Percentiles rank a stretch among this genome's conserved stretches.
phyloP scores from a whole-genome alignment of 1,284 basidiomycete species.

The Fistulinella cinereoalba region DNA sequence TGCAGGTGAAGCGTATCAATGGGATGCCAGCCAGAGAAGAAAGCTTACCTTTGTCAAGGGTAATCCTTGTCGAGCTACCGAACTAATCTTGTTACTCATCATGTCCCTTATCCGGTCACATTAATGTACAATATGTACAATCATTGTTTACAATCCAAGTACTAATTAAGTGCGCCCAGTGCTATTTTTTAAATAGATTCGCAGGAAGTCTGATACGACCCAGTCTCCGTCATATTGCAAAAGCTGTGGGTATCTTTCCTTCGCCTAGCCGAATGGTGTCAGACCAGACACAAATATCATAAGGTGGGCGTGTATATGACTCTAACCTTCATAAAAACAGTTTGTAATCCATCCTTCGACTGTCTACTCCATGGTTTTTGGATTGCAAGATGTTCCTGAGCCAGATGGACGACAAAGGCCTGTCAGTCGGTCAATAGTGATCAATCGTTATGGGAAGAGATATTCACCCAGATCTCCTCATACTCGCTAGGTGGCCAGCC shows the following conservation, averaged over 20 bases:
- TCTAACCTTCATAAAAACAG: background rate
- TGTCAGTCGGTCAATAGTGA: background rate
- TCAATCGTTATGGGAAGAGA: background rate
- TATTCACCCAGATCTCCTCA: background rate
- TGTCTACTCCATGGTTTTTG: background rate
- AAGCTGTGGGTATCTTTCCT: conserved; percentile 2
- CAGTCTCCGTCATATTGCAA: conserved; percentile 6
- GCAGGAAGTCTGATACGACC: conserved; percentile 10
- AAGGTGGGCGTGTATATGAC: too few relatives aligned
- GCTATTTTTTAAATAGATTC: conserved; percentile 9
- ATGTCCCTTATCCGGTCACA: too few relatives aligned
- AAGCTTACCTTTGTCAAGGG: background rate
- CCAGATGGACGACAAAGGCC: background rate
- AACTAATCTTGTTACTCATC: too few relatives aligned
- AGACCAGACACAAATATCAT: background rate
- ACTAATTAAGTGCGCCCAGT: background rate
- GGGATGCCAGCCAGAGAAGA: background rate
- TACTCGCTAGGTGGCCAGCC: background rate
- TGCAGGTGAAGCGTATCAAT: background rate
- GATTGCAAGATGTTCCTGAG: background rate
- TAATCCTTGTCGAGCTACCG: background rate
- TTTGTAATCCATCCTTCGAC: background rate
- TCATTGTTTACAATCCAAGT: too few relatives aligned
- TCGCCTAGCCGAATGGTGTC: background rate
- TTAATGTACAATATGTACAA: too few relatives aligned